These are phyloP conservation scores for Sarocladium kiliense DNA, from an alignment of 2,329 filamentous ascomycete species.

Conservation along the genomic window DNA sequence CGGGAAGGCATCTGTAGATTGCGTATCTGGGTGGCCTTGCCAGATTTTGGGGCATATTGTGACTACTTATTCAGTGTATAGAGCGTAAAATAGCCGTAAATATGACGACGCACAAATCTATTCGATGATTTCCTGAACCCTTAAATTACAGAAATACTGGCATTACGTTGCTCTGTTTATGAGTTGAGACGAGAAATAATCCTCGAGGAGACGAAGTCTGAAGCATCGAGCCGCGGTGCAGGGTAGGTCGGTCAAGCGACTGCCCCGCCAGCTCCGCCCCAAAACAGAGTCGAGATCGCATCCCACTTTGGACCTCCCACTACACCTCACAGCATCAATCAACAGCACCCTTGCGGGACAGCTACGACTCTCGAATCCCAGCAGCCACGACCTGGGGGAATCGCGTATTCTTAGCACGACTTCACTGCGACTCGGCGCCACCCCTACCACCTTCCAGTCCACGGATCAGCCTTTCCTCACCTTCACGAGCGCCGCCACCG, in stretches of 20 bases:
- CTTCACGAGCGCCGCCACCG: background rate
- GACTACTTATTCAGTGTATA: no score
- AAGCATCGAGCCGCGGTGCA: no score
- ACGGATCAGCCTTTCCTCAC: background rate
- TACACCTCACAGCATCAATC: background rate
- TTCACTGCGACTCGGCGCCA: background rate
- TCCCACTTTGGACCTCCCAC: conserved; percentile 1
- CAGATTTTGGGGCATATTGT: no score
- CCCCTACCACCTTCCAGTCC: background rate
- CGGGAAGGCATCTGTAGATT: no score
- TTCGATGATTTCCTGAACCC: no score
- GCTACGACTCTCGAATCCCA: background rate
- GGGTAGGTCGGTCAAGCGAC: background rate
- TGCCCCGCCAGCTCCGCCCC: conserved; percentile 7
- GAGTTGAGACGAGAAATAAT: no score
- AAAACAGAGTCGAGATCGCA: background rate
- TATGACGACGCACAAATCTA: no score
- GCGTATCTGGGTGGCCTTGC: no score
- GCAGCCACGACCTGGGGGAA: background rate
- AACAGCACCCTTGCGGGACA: background rate
- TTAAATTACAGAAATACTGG: no score
- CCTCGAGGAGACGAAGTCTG: no score
- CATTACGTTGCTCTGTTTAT: no score
- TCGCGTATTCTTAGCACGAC: background rate
- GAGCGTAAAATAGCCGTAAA: no score